A percentile compares a stretch with the other conserved stretches of the same genome.
Conservation (phyloP, 192 early-diverging fungal genomes). For the Backusella parvicylindrica region DNA sequence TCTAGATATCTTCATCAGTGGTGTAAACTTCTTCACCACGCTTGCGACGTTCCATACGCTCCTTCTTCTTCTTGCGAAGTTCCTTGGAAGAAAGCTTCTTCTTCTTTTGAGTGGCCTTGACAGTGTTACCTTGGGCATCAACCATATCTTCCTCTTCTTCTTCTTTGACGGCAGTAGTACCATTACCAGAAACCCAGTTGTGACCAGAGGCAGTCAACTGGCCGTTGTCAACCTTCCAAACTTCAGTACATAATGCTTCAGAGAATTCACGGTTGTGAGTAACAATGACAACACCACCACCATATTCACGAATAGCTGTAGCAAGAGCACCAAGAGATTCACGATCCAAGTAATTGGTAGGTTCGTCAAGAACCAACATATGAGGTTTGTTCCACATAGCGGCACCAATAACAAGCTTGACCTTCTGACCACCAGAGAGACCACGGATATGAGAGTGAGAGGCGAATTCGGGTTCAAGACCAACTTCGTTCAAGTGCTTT, state of each 20-base stretch:
- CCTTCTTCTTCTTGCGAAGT: slow-evolving; percentile 58
- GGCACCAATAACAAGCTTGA: slow-evolving; percentile 81
- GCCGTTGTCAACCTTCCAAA: slow-evolving; percentile 72
- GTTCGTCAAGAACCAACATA: slow-evolving; percentile 88
- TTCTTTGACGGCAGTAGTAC: slow-evolving; percentile 42
- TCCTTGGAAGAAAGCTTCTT: slow-evolving; percentile 50
- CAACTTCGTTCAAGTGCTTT: slow-evolving; percentile 76
- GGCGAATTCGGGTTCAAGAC: slow-evolving; percentile 74
- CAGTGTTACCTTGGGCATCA: slow-evolving; percentile 76
- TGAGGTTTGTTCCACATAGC: slow-evolving; percentile 89
- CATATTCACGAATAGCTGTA: slow-evolving; percentile 69
- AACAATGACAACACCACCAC: slow-evolving; percentile 82
- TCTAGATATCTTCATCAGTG: slow-evolving; percentile 19
- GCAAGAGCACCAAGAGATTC: slow-evolving; percentile 66
- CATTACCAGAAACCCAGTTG: slow-evolving; percentile 53
- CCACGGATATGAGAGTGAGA: slow-evolving; percentile 65
- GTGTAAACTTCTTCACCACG: slow-evolving; percentile 51
- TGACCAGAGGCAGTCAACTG: slow-evolving; percentile 45
- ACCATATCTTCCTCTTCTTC: slow-evolving; percentile 48
- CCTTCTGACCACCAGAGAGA: slow-evolving; percentile 81
- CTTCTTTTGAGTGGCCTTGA: slow-evolving; percentile 64
- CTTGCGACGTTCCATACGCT: slow-evolving; percentile 53
- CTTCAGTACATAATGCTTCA: slow-evolving; percentile 67
- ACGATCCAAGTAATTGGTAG: slow-evolving; percentile 71
- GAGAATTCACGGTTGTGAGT: slow-evolving; percentile 85